Evolutionary conservation across 345 rosid species (phyloP).

Genomic region (Clarkia xantiana): DNA sequence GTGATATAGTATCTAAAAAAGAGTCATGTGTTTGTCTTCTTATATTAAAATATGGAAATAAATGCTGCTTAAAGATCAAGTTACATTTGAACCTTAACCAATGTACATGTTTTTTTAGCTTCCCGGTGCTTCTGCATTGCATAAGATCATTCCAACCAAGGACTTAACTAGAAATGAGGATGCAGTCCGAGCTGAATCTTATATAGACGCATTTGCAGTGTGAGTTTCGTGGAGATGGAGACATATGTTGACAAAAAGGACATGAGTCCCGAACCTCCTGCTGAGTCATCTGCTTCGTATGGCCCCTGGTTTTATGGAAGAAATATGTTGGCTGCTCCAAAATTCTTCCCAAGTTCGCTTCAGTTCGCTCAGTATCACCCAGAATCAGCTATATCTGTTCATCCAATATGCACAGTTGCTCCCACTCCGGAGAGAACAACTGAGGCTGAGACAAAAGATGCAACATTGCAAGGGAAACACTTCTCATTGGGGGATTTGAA

Average conservation of each 20-base stretch:
- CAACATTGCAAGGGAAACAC: conserved; percentile 21
- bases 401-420: conserved; percentile 22
- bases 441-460: conserved; percentile 9
- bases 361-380: conserved; percentile 15
- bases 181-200: too few relatives aligned
- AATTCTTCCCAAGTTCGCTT: conserved; percentile 15
- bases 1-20: too few relatives aligned
- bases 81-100: too few relatives aligned
- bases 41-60: too few relatives aligned
- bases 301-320: conserved; percentile 28
- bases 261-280: conserved; percentile 21
- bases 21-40: too few relatives aligned
- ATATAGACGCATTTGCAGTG: too few relatives aligned
- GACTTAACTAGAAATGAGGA: too few relatives aligned
- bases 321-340: conserved; percentile 17
- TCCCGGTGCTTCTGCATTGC: too few relatives aligned
- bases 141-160: too few relatives aligned
- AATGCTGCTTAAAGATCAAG: too few relatives aligned
- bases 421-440: conserved; percentile 10
- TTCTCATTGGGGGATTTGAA: conserved; percentile 14
- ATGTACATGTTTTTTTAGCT: too few relatives aligned
- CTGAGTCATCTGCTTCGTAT: conserved; percentile 19
- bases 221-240: conserved; percentile 19
- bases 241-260: conserved; percentile 24
- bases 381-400: conserved; percentile 15